These are phyloP conservation scores for Triangularia verruculosa DNA, from an alignment of 2,329 filamentous ascomycete genomes.

Conservation along the genomic window DNA sequence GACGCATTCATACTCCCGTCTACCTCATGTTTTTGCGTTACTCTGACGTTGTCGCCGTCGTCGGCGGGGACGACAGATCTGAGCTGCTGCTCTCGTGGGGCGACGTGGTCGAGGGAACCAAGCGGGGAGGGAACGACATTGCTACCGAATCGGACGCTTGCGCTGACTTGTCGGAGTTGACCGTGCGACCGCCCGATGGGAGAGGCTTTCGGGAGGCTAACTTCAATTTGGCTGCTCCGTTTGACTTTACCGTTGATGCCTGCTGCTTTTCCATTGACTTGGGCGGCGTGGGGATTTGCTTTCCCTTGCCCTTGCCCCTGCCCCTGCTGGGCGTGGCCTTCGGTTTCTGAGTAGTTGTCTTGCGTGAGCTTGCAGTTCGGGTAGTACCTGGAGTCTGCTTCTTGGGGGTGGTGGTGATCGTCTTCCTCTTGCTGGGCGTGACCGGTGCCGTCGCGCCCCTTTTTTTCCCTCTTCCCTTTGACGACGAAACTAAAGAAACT, in stretches of 20 bases:
- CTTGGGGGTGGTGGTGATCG: not conserved
- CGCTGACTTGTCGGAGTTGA: not conserved
- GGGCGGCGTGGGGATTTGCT: not conserved
- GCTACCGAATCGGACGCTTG: not conserved
- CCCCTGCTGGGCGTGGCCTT: conserved; percentile 7
- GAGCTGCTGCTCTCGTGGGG: not conserved
- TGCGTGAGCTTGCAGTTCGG: too few species aligned
- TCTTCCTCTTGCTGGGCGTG: conserved; percentile 15
- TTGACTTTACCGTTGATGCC: not conserved
- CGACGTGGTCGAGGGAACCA: too few species aligned
- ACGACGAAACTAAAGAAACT: conserved; percentile 6
- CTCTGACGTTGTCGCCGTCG: too few species aligned
- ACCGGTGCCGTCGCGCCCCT: conserved; percentile 15
- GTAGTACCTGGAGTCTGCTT: too few species aligned
- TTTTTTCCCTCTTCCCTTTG: not conserved
- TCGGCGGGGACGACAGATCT: too few species aligned
- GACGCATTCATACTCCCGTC: not conserved
- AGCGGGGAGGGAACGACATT: too few species aligned
- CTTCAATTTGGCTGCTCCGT: not conserved
- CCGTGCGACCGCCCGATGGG: not conserved
- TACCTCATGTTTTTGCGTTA: not conserved
- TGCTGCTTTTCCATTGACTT: not conserved
- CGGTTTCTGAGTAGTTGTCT: not conserved
- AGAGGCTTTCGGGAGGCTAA: not conserved
- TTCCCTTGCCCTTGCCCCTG: conserved; percentile 1